These are phyloP conservation scores for Cenococcum geophilum DNA, from an alignment of 495 filamentous ascomycete species.

Conservation along the genomic window DNA sequence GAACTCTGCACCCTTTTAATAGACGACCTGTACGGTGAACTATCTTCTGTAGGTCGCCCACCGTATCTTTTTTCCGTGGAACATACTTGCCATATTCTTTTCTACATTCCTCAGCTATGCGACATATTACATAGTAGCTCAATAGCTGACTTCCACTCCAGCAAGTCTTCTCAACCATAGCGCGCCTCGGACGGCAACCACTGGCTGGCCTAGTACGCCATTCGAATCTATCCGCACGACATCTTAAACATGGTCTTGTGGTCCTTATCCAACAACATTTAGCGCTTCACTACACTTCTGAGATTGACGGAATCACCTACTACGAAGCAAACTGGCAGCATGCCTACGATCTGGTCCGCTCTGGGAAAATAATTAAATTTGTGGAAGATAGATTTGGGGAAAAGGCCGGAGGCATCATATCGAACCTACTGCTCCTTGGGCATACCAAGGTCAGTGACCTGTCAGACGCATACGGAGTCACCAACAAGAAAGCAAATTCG, in stretches of 20 bases:
- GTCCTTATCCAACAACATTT: slow-evolving; percentile 87
- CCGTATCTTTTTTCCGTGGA: background rate
- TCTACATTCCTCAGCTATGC: background rate
- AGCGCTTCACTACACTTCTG: slow-evolving; percentile 64
- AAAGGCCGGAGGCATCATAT: slow-evolving; percentile 62
- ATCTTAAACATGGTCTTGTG: slow-evolving; percentile 69
- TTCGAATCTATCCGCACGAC: slow-evolving; percentile 58
- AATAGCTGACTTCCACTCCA: slow-evolving; percentile 25
- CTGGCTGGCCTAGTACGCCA: slow-evolving; percentile 59
- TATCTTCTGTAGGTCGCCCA: slow-evolving; percentile 68
- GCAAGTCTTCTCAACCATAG: slow-evolving; percentile 65
- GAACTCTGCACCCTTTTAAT: slow-evolving; percentile 89
- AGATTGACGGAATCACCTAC: slow-evolving; percentile 55
- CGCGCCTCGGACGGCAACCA: slow-evolving; percentile 68
- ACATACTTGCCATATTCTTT: background rate
- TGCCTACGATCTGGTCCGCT: slow-evolving; percentile 72
- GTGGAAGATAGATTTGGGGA: slow-evolving; percentile 63
- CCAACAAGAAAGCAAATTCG: slow-evolving; percentile 13
- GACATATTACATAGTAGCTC: background rate
- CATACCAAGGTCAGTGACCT: slow-evolving; percentile 71
- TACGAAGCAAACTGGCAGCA: slow-evolving; percentile 73
- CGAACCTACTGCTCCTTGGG: slow-evolving; percentile 68
- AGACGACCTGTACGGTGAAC: slow-evolving; percentile 78
- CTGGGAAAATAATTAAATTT: slow-evolving; percentile 73
- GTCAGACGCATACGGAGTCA: slow-evolving; percentile 37